Evolutionary conservation across 257 asterid genomes (phyloP).

Genomic region (Henckelia pumila): DNA sequence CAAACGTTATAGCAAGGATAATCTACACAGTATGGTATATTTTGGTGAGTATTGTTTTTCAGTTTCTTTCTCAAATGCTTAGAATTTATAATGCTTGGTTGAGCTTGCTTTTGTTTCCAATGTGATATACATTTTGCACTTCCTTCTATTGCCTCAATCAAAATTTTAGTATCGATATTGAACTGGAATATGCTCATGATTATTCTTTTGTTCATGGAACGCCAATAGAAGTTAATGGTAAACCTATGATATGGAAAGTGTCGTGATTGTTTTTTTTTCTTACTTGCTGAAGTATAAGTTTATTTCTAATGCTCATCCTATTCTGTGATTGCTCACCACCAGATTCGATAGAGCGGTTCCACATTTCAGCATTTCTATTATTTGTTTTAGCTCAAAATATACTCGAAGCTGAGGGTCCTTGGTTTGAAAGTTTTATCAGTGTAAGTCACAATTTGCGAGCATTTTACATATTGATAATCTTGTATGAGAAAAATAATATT

Average conservation of each 20-base stretch:
- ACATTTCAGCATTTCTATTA: slow-evolving; percentile 82
- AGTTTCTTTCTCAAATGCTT: slow-evolving; percentile 11
- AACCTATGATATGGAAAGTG: too few relatives aligned
- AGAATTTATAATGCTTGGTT: neutral
- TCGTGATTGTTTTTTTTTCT: neutral
- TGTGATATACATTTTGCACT: slow-evolving; percentile 9
- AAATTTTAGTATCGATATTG: neutral
- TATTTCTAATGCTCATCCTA: slow-evolving; percentile 24
- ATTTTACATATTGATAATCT: neutral
- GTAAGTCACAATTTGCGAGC: slow-evolving; percentile 47
- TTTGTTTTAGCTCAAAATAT: slow-evolving; percentile 96
- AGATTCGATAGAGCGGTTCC: slow-evolving; percentile 98
- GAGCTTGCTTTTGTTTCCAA: slow-evolving; percentile 7
- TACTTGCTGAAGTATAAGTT: neutral
- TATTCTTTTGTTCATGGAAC: neutral
- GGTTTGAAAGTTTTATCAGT: slow-evolving; percentile 76
- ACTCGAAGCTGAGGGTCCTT: slow-evolving; percentile 93
- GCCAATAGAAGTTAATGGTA: too few relatives aligned
- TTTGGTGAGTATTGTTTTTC: slow-evolving; percentile 61
- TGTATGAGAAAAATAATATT: slow-evolving; percentile 14
- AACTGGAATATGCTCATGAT: neutral
- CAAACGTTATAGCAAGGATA: slow-evolving; percentile 90
- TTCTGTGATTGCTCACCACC: slow-evolving; percentile 31
- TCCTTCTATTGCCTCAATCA: slow-evolving; percentile 2
- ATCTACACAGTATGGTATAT: slow-evolving; percentile 80